Base-by-base conservation (phyloP, 2,329 filamentous ascomycete species). In the Diaporthe destruens region DNA sequence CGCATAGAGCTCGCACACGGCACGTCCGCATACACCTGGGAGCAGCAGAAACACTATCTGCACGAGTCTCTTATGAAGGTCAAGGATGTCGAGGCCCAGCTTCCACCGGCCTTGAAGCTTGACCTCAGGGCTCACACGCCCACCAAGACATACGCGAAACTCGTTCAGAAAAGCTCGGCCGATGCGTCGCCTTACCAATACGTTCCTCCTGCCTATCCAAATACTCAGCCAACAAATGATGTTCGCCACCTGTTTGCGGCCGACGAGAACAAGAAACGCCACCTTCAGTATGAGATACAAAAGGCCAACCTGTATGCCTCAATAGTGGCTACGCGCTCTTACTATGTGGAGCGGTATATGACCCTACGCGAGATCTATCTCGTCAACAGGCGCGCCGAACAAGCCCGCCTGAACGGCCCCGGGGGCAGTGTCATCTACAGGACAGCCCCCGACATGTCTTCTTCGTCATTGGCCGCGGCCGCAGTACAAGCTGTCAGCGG, bases 271-370 rank as follows among this genome's bases (percentile, higher is more conserved):
- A 84, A 85, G 3, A 86, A 89, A 2, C 86, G 89, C 1, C 84
- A 87, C 71, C 80, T 95, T 6, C 94, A 96, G 79, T 94, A 92
- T 76, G 95, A 97, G 82, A 96, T 98, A 39, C 94, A 97, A 80
- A 97, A 97, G 80, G 93, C 94, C 8, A 97, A 97, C 80, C 93
- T 98, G 51, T 94, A 96, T 79, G 90, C 92, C 2, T 96, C 92
- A 7, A 92, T 95, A 77, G 85, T 98, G 12, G 91, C 92, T 2
- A 97, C 94, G 0, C 88, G 95, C 32, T 96, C 93, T 0, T 95
- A 94, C 80, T 90, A 96, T 71, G 94, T 97, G 0, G 94, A 97
- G 80, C 92, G 95, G 75, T 97, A 96, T 82, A 94, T 94, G 81
- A 91, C 91, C 76, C 86, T 96, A 1, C 90, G 91, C 49, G 93